Evolutionary conservation across 1,284 basidiomycete genomes (phyloP), one percentile per base, ranked within the genome.

Genomic region (Fomes fomentarius): DNA sequence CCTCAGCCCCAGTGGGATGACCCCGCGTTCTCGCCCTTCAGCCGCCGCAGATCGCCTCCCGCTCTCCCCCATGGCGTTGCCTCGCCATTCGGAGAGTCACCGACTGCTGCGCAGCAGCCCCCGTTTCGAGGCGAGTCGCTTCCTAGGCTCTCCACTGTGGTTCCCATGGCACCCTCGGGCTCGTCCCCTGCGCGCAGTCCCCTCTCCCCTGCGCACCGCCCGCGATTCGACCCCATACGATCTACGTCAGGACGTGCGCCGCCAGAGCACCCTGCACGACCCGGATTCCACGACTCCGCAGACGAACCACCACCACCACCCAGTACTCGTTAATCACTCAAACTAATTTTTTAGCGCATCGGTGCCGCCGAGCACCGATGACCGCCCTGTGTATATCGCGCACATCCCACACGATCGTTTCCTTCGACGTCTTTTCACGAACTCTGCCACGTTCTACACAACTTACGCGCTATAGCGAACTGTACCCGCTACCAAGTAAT

Each of bases 1-100:
- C 85, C 86, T 3, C 73, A 70, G 52, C 85, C 84, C 3, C 83
- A 82, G 47, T 87, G 84, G 84, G 80, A 84, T 51, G 69, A 70
- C 56, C 63, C 66, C 44, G 63, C 66, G 11, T 68, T 70, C 52
- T 70, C 69, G 34, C 69, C 69, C 31, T 70, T 61, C 53, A 61
- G 60, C 22, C 62, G 64, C 38, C 63, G 63, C 33, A 48, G 60
- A 46, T 57, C 61, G 21, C 58, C 65, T 4, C 48, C 63, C 24
- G 47, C 42, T 11, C 45, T 47, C 26, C 57, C 50, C 19, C 57
- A 49, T 14, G 43, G 47, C 15, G 48, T 47, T 21, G 35, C 34
- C 34, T 49, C 49, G 33, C 54, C 54, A 11, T 55, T 52, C 10
- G 52, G 49, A 4, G 47, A 34, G 11, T 52, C 53, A 7, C 50